Base-by-base conservation (phyloP, 345 rosid species). In the Populus simonii region DNA sequence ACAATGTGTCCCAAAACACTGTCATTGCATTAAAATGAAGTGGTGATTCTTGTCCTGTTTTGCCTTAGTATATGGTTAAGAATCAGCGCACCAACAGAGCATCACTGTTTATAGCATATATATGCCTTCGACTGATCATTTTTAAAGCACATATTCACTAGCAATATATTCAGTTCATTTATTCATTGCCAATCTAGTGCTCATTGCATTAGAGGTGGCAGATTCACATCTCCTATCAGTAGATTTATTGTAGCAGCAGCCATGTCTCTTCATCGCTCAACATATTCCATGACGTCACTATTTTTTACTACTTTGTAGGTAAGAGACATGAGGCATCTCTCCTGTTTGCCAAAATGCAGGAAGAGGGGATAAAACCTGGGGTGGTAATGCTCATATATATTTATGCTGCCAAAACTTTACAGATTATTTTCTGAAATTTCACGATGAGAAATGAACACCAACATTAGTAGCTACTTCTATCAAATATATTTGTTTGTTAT, bases 301-400 rank as follows among this genome's bases (percentile, higher is more conserved):
- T 43, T 73, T 70, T 68, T 33, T 31, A 63, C 33, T 57, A 2
- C 68, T 66, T 85, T 85, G 59, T 86, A 93, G 98, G 98, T 68
- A 86, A 89, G 78, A 85, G 73, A 71, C 83, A 72, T 41, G 91
- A 89, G 84, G 95, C 95, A 76, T 83, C 85, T 71, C 74, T 78
- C 36, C 80, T 93, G 73, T 92, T 92, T 79, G 41, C 76, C 76
- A 84, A 86, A 79, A 87, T 92, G 95, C 92, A 77, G 86, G 89
- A 84, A 83, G 90, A 85, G 83, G 93, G 97, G 79, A 89, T 90
- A 78, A 89, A 83, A 73, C 97, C 95, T 57, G 97, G 91, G 80
- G 75, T 23, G 92, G 98, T 90, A 41, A 89, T 35, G 89, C 33
- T 49, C 62, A 22, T 70, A 29, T 53, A 51, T 13, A 11, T 10